Conservation (phyloP, 2,329 filamentous ascomycete species). For the Fusarium ambrosium region DNA sequence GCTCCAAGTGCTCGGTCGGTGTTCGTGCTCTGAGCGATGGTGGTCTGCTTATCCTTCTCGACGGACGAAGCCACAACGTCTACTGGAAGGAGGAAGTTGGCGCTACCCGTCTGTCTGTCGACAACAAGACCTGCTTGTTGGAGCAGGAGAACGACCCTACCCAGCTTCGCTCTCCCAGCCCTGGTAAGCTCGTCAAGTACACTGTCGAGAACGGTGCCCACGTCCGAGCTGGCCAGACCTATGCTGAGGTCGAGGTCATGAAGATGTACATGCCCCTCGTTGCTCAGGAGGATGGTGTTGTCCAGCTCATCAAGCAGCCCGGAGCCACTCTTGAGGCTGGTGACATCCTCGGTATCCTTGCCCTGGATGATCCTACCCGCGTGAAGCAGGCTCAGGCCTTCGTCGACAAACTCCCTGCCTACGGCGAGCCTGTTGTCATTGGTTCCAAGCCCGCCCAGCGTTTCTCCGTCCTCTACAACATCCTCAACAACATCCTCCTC, state of each 20-base stretch:
- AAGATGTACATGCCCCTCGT: slow-evolving; percentile 99
- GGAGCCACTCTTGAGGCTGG: slow-evolving; percentile 97
- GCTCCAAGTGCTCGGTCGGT: slow-evolving; percentile 94
- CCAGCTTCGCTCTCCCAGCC: slow-evolving; percentile 92
- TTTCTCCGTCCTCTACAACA: slow-evolving; percentile 81
- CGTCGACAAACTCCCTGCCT: slow-evolving; percentile 87
- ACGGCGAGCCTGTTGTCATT: slow-evolving; percentile 87
- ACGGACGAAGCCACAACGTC: slow-evolving; percentile 94
- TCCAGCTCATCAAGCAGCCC: slow-evolving; percentile 99
- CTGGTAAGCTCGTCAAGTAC: slow-evolving; percentile 98
- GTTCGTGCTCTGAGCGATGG: slow-evolving; percentile 94
- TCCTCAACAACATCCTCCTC: slow-evolving; percentile 87
- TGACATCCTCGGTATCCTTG: slow-evolving; percentile 97
- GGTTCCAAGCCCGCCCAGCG: slow-evolving; percentile 93
- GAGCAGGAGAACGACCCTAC: slow-evolving; percentile 99
- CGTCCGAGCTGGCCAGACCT: slow-evolving; percentile 90
- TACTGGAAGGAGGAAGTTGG: slow-evolving; percentile 99
- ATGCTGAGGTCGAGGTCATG: slow-evolving; percentile 99
- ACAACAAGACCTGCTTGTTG: slow-evolving; percentile 97
- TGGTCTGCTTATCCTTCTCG: slow-evolving; percentile 89
- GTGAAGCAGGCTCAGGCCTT: slow-evolving; percentile 98
- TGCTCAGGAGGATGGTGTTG: slow-evolving; percentile 93
- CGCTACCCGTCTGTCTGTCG: slow-evolving; percentile 93
- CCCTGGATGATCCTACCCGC: slow-evolving; percentile 93
- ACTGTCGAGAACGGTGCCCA: slow-evolving; percentile 96